These are phyloP conservation scores for Hypoxylon sp. DNA, from an alignment of 2,329 filamentous ascomycete genomes.

Conservation along the genomic window DNA sequence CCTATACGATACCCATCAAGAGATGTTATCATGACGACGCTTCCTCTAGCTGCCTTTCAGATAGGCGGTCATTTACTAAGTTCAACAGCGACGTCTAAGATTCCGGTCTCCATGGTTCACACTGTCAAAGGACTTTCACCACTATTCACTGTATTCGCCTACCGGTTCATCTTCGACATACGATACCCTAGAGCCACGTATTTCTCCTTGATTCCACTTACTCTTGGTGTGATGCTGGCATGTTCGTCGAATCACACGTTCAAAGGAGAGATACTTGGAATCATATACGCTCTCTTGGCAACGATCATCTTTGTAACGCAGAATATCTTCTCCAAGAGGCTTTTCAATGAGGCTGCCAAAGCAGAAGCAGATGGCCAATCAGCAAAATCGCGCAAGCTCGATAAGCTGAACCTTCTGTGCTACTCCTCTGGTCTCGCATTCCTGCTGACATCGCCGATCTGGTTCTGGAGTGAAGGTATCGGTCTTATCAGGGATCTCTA, in stretches of 20 bases:
- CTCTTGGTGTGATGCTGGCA: constrained; percentile 93
- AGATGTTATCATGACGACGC: constrained; percentile 86
- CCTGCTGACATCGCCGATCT: constrained; percentile 87
- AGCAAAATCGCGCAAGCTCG: constrained; percentile 80
- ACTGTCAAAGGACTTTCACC: constrained; percentile 98
- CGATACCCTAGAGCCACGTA: constrained; percentile 90
- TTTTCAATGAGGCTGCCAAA: constrained; percentile 94
- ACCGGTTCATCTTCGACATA: constrained; percentile 89
- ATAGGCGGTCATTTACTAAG: constrained; percentile 94
- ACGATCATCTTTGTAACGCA: constrained; percentile 96
- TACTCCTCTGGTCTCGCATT: constrained; percentile 98
- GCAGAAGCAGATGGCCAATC: constrained; percentile 81
- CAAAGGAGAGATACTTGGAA: constrained; percentile 89
- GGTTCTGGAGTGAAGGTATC: constrained; percentile 92
- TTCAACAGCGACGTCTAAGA: constrained; percentile 92
- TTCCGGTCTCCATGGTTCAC: constrained; percentile 96
- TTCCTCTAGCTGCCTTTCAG: constrained; percentile 94
- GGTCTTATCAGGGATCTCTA: constrained; percentile 82
- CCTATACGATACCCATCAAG: constrained; percentile 85
- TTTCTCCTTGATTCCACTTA: constrained; percentile 89
- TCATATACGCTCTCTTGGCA: constrained; percentile 89
- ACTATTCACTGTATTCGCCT: constrained; percentile 93
- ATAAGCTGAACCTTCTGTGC: constrained; percentile 96
- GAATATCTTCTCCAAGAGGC: constrained; percentile 97
- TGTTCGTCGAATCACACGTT: constrained; percentile 87